Base-by-base conservation (phyloP, 805 yeast genomes). In the Myxozyma mucilagina region DNA sequence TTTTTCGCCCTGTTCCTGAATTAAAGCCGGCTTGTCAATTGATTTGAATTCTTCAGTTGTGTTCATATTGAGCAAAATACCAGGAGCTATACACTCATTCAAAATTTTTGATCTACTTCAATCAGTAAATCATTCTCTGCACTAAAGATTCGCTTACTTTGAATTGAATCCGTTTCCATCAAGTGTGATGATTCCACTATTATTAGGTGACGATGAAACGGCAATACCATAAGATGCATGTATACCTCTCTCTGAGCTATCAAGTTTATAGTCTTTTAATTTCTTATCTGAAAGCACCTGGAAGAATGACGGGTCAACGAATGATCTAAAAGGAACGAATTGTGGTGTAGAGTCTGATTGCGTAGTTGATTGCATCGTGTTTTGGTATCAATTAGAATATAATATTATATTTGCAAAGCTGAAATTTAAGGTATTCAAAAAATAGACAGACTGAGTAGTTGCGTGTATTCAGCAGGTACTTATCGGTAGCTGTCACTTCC, bases 291-390 rank as follows among this genome's bases (percentile, higher is more conserved):
- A 81, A 10, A 94, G 79, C 65, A 82, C 82, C 45, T 87, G 86
- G 76, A 93, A 94, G 73, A 94, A 94, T 0, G 96, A 83, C 0
- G 97, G 84, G 69, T 93, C 97, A 24, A 89, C 85, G 72, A 87
- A 88, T 1, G 96, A 86, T 59, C 82, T 85, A 20, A 85, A 73
- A 0, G 88, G 81, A 9, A 36, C 44, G 36, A 43, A 53, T 36
- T 53, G 57, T 4, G 36, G 49, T 8, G 51, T 18, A 36, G 35
- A 24, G 11, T 39, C 31, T 14, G 9, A 9, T 13, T 14, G 10
- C 36, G 41, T 16, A 14, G 41, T 39, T 24, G 29, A 24, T 29
- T 18, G 38, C 11, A 39, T 20, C 29, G 14, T 11, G n/a, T 29
- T 14, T 10, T 34, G 13, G 29, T 20, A 36, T n/a, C 35, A 18